Percentiles rank a stretch among this genome's conserved stretches.
These are phyloP conservation scores for Calocybe cyanea DNA, from an alignment of 768 basidiomycete genomes.

Conservation along the genomic window DNA sequence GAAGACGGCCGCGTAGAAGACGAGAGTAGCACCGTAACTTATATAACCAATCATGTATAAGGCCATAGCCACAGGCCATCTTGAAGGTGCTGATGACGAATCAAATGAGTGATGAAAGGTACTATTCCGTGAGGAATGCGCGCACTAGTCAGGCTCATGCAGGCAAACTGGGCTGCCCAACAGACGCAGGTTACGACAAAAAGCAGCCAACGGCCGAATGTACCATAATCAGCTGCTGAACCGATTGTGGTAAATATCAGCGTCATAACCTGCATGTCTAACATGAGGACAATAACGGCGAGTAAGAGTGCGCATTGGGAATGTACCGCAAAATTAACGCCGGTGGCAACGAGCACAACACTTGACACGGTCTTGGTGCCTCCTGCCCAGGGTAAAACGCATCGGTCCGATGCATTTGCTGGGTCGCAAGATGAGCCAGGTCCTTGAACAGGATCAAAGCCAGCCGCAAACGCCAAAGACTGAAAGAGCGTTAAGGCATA, in stretches of 20 bases:
- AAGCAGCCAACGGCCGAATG: slow-evolving; percentile 78
- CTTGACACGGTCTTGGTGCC: slow-evolving; percentile 75
- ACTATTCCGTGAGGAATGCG: neutral
- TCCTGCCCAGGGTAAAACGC: slow-evolving; percentile 73
- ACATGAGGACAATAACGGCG: neutral
- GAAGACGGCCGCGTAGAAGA: slow-evolving; percentile 77
- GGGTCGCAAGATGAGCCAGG: slow-evolving; percentile 66
- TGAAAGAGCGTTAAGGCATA: slow-evolving; percentile 78
- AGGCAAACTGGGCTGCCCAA: slow-evolving; percentile 79
- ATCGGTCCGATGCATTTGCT: slow-evolving; percentile 59
- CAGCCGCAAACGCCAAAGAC: slow-evolving; percentile 64
- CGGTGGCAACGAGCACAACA: slow-evolving; percentile 73
- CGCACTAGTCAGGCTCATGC: slow-evolving; percentile 68
- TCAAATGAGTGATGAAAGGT: neutral
- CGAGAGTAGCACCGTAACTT: slow-evolving; percentile 74
- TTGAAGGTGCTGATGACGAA: slow-evolving; percentile 44
- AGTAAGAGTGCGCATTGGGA: neutral
- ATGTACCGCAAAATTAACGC: slow-evolving; percentile 68
- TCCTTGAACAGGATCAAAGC: slow-evolving; percentile 67
- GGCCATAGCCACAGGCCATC: slow-evolving; percentile 76
- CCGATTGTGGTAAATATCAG: slow-evolving; percentile 77
- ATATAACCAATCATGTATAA: slow-evolving; percentile 79
- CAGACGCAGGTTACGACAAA: slow-evolving; percentile 67
- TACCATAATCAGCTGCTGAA: slow-evolving; percentile 70
- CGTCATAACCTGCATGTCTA: slow-evolving; percentile 59